Conservation (phyloP, 2,329 filamentous ascomycete species). For the Balansia obtecta region DNA sequence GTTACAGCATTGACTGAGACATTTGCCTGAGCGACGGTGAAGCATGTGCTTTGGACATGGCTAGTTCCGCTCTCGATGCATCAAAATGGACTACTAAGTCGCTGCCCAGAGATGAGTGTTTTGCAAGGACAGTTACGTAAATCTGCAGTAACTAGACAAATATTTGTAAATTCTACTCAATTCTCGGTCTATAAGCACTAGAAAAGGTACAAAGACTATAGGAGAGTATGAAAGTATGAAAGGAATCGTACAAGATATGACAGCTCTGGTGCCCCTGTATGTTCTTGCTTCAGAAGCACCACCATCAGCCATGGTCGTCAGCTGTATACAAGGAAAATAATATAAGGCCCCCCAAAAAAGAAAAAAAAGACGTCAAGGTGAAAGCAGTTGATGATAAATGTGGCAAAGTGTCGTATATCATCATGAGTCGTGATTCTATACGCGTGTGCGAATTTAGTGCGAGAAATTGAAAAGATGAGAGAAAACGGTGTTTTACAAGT, state of each 20-base stretch:
- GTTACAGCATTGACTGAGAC: background rate
- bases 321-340: background rate
- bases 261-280: background rate
- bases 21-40: background rate
- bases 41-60: no score
- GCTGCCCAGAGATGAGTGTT: no score
- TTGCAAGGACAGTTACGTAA: no score
- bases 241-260: background rate
- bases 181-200: no score
- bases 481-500: background rate
- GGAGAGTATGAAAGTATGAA: no score
- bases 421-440: constrained; percentile 1
- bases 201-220: no score
- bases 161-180: no score
- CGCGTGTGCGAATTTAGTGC: background rate
- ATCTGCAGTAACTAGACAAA: no score
- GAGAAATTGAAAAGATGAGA: background rate
- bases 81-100: no score
- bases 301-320: no score
- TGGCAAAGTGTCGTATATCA: background rate
- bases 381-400: background rate
- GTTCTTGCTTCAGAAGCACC: background rate
- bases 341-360: background rate
- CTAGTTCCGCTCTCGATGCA: no score
- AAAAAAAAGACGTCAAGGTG: no score